These are phyloP conservation scores for Elymus sibiricus DNA, from an alignment of 176 grass and related monocot genomes.

Conservation along the genomic window DNA sequence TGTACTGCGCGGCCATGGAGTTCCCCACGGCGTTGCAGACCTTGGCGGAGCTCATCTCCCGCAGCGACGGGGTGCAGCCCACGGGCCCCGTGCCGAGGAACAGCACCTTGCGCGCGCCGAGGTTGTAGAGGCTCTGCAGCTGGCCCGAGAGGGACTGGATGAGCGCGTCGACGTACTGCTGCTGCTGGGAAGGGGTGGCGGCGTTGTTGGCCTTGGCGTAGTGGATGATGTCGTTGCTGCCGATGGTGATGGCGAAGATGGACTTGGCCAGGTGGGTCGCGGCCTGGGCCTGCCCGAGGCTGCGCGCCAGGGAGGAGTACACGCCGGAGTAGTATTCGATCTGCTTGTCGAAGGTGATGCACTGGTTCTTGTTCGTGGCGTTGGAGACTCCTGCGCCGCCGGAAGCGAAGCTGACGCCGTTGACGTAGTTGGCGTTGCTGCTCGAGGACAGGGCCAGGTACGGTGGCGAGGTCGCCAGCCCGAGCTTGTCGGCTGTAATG, in stretches of 20 bases:
- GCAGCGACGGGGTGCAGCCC: conserved; percentile 62
- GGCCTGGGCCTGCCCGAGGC: conserved; percentile 43
- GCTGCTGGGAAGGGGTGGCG: conserved; percentile 12
- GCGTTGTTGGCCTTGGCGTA: conserved; percentile 49
- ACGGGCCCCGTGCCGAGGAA: conserved; percentile 71
- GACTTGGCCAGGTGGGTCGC: conserved; percentile 59
- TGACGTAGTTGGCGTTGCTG: conserved; percentile 43
- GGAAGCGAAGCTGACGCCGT: conserved; percentile 84
- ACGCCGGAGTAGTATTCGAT: conserved; percentile 57
- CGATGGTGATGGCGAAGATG: conserved; percentile 73
- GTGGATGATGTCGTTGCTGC: conserved; percentile 86
- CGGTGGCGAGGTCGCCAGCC: conserved; percentile 45
- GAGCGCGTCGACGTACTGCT: conserved; percentile 47
- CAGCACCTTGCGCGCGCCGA: conserved; percentile 66
- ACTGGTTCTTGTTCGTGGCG: conserved; percentile 59
- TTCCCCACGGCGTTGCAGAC: conserved; percentile 55
- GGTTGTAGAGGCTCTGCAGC: conserved; percentile 61
- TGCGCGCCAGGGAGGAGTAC: conserved; percentile 45
- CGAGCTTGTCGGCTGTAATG: conserved; percentile 45
- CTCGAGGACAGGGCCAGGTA: conserved; percentile 62
- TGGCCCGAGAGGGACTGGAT: conserved; percentile 50
- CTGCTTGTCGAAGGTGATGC: conserved; percentile 72
- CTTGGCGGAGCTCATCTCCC: conserved; percentile 43
- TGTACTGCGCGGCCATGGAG: conserved; percentile 43
- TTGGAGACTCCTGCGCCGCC: conserved; percentile 68